A percentile compares a stretch with the other conserved stretches of the same genome.
Conservation (phyloP, 2,329 filamentous ascomycete genomes). For the Dactylella cylindrospora region DNA sequence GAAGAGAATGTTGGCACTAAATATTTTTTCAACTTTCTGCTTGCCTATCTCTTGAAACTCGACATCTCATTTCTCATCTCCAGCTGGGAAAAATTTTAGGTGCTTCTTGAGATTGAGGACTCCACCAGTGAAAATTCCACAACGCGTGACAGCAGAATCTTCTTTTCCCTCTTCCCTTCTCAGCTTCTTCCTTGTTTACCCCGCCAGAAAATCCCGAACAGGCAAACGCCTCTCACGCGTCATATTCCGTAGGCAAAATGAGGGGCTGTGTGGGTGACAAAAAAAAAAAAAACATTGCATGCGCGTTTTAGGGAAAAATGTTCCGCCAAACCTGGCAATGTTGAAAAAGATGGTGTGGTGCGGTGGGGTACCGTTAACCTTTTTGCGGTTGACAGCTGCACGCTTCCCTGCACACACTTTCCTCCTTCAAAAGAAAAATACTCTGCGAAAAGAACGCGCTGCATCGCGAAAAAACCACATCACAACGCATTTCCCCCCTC, state of each 20-base stretch:
- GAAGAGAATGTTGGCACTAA: too few species aligned
- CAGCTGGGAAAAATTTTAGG: too few species aligned
- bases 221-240: constrained; percentile 21
- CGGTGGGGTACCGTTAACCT: constrained; percentile 9
- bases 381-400: too few species aligned
- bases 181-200: constrained; percentile 29
- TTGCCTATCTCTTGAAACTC: too few species aligned
- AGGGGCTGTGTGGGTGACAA: constrained; percentile 2
- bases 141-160: neutral
- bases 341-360: constrained; percentile 37
- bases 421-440: too few species aligned
- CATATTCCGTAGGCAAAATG: constrained; percentile 9
- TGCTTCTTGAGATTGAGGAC: too few species aligned
- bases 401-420: too few species aligned
- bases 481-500: constrained; percentile 6
- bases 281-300: neutral
- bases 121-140: too few species aligned
- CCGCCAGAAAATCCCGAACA: constrained; percentile 20
- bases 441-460: constrained; percentile 5
- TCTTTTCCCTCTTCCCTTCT: constrained; percentile 3
- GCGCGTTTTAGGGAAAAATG: constrained; percentile 34
- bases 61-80: too few species aligned
- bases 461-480: constrained; percentile 18
- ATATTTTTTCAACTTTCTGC: too few species aligned
- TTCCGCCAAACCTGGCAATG: neutral